Percentiles rank a stretch among this genome's conserved stretches.
Conservation (phyloP, 164 flowering plant species). For the Chimonanthus salicifolius region DNA sequence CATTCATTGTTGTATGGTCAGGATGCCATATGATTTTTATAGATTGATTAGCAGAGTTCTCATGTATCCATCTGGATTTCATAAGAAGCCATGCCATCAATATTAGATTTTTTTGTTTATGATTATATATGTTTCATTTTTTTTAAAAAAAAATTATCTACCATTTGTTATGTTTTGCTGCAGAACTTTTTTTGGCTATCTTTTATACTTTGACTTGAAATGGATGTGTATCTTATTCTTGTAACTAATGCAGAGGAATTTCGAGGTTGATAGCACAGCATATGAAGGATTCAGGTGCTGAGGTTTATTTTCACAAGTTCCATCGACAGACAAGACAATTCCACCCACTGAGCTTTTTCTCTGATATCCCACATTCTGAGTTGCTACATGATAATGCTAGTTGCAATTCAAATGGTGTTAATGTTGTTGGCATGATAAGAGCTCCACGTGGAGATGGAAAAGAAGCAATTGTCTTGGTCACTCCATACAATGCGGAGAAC, state of each 20-base stretch:
- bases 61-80: not conserved
- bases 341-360: constrained; percentile 70
- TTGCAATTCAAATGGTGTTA: constrained; percentile 49
- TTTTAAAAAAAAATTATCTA: not conserved
- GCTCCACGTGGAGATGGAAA: constrained; percentile 98
- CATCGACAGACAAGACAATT: constrained; percentile 45
- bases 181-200: not conserved
- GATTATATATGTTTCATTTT: not conserved
- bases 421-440: constrained; percentile 76
- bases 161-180: not conserved
- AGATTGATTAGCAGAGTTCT: not conserved
- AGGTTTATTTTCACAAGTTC: constrained; percentile 73
- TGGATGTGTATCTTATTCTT: constrained; percentile 15
- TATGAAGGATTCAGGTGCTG: constrained; percentile 69
- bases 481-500: constrained; percentile 65
- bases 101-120: not conserved
- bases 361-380: constrained; percentile 39
- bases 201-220: not conserved
- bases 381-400: constrained; percentile 31
- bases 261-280: constrained; percentile 48
- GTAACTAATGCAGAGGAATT: constrained; percentile 42
- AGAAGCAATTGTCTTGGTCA: constrained; percentile 90
- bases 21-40: too few species aligned
- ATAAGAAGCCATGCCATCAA: not conserved
- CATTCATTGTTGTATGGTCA: too few species aligned